phyloP scores from a whole-genome alignment of 2,329 filamentous ascomycete genomes.

The Colletotrichum scovillei region DNA sequence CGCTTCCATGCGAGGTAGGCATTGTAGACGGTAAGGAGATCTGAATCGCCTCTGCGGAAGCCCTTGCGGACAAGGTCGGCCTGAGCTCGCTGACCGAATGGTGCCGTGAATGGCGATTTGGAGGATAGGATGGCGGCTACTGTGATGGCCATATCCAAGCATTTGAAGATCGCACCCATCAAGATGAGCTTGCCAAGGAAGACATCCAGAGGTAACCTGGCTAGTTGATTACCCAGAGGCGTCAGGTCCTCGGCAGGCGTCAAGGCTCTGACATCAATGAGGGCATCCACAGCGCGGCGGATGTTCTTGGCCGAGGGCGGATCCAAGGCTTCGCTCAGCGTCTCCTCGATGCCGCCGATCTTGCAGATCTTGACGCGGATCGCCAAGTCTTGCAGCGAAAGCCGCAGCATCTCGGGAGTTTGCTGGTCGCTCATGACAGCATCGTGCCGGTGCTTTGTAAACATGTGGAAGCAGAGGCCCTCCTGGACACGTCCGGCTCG shows the following conservation, averaged over 20 bases:
- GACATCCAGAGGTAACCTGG: slow-evolving; percentile 90
- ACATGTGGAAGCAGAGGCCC: slow-evolving; percentile 94
- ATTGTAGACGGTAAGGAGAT: slow-evolving; percentile 92
- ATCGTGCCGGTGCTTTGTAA: slow-evolving; percentile 91
- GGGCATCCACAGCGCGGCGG: slow-evolving; percentile 88
- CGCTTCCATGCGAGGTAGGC: slow-evolving; percentile 91
- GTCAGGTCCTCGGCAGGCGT: slow-evolving; percentile 87
- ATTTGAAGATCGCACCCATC: slow-evolving; percentile 87
- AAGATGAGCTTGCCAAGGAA: slow-evolving; percentile 95
- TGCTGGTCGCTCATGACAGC: slow-evolving; percentile 89
- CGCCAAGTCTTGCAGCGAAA: slow-evolving; percentile 93
- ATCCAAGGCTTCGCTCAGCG: slow-evolving; percentile 87
- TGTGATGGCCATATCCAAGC: slow-evolving; percentile 90
- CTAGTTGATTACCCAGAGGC: slow-evolving; percentile 85
- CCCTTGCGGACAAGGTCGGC: slow-evolving; percentile 82
- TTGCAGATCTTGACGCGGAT: slow-evolving; percentile 98
- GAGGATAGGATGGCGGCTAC: slow-evolving; percentile 93
- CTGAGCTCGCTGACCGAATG: slow-evolving; percentile 85
- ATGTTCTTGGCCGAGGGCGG: slow-evolving; percentile 94
- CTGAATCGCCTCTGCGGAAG: slow-evolving; percentile 89
- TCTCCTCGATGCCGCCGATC: slow-evolving; percentile 91
- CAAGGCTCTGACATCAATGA: slow-evolving; percentile 92
- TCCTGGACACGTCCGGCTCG: slow-evolving; percentile 96
- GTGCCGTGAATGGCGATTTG: slow-evolving; percentile 91
- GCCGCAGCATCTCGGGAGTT: slow-evolving; percentile 93